Evolutionary conservation across 148 eudicot species (phyloP).

Genomic region (Rhododendron ovatum): DNA sequence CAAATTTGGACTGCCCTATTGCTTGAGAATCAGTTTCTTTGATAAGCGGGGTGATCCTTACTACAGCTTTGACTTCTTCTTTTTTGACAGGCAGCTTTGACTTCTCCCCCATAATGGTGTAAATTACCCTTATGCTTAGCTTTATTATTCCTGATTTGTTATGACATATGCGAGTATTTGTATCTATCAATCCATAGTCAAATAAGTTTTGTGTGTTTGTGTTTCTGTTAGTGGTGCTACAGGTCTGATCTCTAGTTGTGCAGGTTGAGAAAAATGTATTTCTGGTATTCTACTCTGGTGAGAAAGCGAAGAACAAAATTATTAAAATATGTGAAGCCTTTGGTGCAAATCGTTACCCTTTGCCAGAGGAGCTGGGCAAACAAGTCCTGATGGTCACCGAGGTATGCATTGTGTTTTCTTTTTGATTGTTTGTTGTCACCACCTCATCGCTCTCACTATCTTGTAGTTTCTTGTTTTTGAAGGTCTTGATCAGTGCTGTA

Average conservation of each 20-base stretch:
- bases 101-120: not conserved
- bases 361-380: constrained; percentile 69
- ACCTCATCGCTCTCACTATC: not conserved
- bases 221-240: not conserved
- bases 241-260: constrained; percentile 13
- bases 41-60: not conserved
- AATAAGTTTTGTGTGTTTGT: not conserved
- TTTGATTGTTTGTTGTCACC: not conserved
- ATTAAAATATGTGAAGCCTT: constrained; percentile 94
- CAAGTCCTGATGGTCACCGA: constrained; percentile 81
- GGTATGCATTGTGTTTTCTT: constrained; percentile 33
- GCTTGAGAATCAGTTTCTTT: not conserved
- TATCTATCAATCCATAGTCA: not conserved
- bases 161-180: not conserved
- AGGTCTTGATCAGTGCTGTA: not conserved
- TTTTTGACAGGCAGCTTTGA: not conserved
- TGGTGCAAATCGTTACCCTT: constrained; percentile 94
- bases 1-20: not conserved
- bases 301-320: constrained; percentile 81
- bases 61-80: not conserved
- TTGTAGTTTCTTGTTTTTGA: not conserved
- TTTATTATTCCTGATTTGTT: not conserved
- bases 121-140: not conserved
- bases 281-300: constrained; percentile 85
- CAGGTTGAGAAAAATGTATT: constrained; percentile 97